phyloP scores from a whole-genome alignment of 2,329 filamentous ascomycete species.

The Ophiostoma tasmaniense region DNA sequence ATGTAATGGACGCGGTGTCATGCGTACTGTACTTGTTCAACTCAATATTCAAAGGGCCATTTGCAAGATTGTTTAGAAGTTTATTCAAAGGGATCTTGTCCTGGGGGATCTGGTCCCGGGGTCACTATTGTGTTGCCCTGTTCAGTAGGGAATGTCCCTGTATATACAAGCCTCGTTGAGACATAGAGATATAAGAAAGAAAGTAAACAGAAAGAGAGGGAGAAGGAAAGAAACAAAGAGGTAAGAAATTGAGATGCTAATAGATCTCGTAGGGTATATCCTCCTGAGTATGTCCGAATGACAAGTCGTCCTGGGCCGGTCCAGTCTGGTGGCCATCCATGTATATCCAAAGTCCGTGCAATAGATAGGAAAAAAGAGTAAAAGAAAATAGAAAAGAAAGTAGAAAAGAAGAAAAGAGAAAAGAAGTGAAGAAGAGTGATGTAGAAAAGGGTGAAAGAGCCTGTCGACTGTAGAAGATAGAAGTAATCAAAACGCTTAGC shows the following conservation, averaged over 20 bases:
- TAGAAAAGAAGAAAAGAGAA: background rate
- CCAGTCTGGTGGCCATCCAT: background rate
- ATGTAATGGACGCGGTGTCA: no score
- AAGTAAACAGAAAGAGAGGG: background rate
- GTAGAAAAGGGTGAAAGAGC: background rate
- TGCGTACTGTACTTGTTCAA: no score
- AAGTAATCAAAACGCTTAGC: background rate
- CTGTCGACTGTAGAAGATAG: background rate
- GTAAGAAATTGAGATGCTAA: background rate
- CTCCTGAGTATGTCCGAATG: background rate
- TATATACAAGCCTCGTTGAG: background rate
- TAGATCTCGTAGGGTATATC: constrained; percentile 9
- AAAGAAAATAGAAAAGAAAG: background rate
- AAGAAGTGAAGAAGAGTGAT: background rate
- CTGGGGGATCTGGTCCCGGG: background rate
- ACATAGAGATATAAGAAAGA: background rate
- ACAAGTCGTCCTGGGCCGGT: constrained; percentile 1
- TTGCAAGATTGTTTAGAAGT: background rate
- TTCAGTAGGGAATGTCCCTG: background rate
- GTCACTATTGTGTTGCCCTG: background rate
- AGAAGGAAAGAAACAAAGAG: background rate
- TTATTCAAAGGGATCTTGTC: background rate
- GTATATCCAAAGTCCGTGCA: background rate
- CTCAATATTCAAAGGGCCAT: background rate
- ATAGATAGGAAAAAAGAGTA: background rate